Conservation (phyloP, 306 rosid genomes). For the Cicer bijugum region DNA sequence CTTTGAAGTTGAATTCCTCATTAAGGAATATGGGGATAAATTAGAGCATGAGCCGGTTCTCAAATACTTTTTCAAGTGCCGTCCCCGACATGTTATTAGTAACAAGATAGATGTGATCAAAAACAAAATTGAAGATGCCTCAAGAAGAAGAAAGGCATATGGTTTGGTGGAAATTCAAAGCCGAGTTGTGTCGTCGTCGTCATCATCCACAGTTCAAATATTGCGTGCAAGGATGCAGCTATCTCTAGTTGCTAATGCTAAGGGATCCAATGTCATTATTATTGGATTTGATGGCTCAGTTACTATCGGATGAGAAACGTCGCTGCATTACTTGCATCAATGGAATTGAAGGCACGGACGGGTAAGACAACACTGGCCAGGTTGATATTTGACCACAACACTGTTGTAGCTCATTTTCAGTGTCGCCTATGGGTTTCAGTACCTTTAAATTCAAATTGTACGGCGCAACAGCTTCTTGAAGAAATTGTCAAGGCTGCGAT, state of each 20-base stretch:
- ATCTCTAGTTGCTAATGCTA: background rate
- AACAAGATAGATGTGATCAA: background rate
- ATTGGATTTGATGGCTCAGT: slow-evolving; percentile 41
- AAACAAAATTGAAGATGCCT: slow-evolving; percentile 26
- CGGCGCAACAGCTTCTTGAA: background rate
- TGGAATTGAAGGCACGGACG: slow-evolving; percentile 40
- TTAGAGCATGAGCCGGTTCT: background rate
- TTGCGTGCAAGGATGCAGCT: background rate
- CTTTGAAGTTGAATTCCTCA: background rate
- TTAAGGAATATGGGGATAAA: background rate
- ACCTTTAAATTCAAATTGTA: background rate
- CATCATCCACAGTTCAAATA: background rate
- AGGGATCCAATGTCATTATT: background rate
- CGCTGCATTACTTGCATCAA: slow-evolving; percentile 34
- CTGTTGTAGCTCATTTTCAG: background rate
- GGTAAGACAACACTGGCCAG: slow-evolving; percentile 48
- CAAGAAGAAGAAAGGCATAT: slow-evolving; percentile 1
- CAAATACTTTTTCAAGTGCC: background rate
- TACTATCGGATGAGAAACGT: background rate
- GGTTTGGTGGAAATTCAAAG: background rate
- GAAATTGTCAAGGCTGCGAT: background rate
- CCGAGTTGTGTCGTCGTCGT: background rate
- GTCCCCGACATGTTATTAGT: background rate
- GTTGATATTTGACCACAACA: slow-evolving; percentile 13
- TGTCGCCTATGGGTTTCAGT: slow-evolving; percentile 25